phyloP scores from a whole-genome alignment of 768 basidiomycete genomes.

The Boletus vinaceobasis region DNA sequence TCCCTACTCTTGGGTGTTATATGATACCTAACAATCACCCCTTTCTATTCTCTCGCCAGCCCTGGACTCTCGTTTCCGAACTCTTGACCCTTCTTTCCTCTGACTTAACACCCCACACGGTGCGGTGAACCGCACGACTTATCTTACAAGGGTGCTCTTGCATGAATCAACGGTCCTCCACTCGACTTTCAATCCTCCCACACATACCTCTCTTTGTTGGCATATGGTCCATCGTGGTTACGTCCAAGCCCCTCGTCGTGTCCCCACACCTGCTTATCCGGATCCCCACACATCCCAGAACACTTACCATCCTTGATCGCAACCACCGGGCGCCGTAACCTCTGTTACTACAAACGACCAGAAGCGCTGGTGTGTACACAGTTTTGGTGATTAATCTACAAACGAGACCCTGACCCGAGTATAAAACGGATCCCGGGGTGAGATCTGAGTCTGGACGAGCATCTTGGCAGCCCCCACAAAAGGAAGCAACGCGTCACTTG shows the following conservation, averaged over 20 bases:
- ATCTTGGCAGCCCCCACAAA: too few species aligned
- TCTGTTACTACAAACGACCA: neutral
- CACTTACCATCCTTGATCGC: neutral
- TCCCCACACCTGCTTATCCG: neutral
- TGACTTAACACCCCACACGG: conserved; percentile 8
- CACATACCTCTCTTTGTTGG: too few species aligned
- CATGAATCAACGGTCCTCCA: neutral
- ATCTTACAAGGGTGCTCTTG: neutral
- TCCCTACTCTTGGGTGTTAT: neutral
- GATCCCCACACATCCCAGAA: too few species aligned
- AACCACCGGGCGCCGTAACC: neutral
- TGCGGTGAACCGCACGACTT: neutral
- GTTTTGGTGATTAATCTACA: neutral
- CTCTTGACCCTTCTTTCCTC: neutral
- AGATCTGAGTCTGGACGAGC: too few species aligned
- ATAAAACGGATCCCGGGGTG: neutral
- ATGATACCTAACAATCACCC: conserved; percentile 9
- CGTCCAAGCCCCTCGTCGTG: neutral
- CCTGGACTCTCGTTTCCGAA: conserved; percentile 4
- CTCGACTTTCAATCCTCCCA: neutral
- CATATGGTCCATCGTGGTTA: too few species aligned
- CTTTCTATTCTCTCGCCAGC: conserved; percentile 8
- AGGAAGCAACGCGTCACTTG: neutral
- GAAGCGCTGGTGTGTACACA: neutral
- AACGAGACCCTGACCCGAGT: neutral